Evolutionary conservation across 1,284 basidiomycete species (phyloP).

Genomic region (Irpex sp.): DNA sequence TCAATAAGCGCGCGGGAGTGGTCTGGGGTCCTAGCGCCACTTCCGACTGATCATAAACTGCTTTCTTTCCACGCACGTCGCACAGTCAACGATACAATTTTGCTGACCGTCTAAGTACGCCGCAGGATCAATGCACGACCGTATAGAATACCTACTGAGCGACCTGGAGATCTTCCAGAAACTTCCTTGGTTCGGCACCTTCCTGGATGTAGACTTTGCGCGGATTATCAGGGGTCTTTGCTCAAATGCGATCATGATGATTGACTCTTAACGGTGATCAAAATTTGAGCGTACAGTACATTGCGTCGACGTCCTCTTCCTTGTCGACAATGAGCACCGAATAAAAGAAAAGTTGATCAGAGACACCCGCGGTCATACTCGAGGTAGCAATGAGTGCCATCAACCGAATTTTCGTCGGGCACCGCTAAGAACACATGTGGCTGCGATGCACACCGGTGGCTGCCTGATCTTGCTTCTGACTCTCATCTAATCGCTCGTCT

Average conservation of each 20-base stretch:
- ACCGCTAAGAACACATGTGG: neutral
- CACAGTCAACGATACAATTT: no score
- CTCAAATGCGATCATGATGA: neutral
- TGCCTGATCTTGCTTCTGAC: neutral
- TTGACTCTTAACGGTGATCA: neutral
- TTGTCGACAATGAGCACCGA: neutral
- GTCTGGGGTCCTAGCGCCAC: no score
- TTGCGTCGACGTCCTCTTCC: neutral
- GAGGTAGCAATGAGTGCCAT: neutral
- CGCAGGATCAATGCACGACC: no score
- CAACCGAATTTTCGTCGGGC: neutral
- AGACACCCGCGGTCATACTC: neutral
- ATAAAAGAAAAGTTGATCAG: neutral
- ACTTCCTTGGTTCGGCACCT: no score
- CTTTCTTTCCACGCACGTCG: no score
- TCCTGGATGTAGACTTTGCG: no score
- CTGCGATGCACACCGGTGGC: neutral
- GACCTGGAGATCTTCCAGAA: no score
- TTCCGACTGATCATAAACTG: no score
- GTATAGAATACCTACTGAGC: no score
- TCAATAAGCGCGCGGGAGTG: no score
- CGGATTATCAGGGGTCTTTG: no score
- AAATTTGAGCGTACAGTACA: neutral
- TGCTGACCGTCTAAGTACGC: no score
- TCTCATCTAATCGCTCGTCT: neutral